Conservation (phyloP, 1,139 yeast species). For the Blastobotrys apis region DNA sequence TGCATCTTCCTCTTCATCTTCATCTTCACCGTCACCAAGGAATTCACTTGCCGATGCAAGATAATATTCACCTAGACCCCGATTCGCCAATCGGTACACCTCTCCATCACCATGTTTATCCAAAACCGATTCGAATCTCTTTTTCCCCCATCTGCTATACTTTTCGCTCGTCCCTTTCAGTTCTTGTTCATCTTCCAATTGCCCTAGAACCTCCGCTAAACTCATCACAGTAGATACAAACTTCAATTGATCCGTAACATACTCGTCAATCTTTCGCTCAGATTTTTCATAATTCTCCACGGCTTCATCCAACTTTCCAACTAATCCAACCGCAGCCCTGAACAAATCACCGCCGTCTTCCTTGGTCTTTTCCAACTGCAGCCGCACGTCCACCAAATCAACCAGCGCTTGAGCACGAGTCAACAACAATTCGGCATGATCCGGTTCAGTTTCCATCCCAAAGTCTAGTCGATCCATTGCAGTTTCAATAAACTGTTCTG, state of each 20-base stretch:
- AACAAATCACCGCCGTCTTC: conserved; percentile 12
- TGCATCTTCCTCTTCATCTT: conserved; percentile 25
- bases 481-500: conserved; percentile 57
- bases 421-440: conserved; percentile 44
- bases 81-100: conserved; percentile 28
- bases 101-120: conserved; percentile 20
- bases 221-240: conserved; percentile 42
- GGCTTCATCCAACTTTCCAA: conserved; percentile 40
- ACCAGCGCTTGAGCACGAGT: conserved; percentile 54
- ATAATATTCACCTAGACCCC: conserved; percentile 35
- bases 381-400: conserved; percentile 37
- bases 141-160: conserved; percentile 25
- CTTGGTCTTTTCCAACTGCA: conserved; percentile 16
- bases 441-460: conserved; percentile 53
- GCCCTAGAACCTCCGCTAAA: conserved; percentile 54
- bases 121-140: conserved; percentile 23
- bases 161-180: conserved; percentile 29
- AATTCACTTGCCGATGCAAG: conserved; percentile 35
- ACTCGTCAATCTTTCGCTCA: conserved; percentile 36
- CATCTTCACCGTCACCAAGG: conserved; percentile 32
- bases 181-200: conserved; percentile 48
- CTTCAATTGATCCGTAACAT: conserved; percentile 22
- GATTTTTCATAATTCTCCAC: conserved; percentile 45
- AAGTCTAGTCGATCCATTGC: conserved; percentile 64
- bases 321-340: conserved; percentile 14